Percentiles rank a stretch among this genome's conserved stretches.
phyloP scores from a whole-genome alignment of 495 filamentous ascomycete species.

The Tuber brumale region DNA sequence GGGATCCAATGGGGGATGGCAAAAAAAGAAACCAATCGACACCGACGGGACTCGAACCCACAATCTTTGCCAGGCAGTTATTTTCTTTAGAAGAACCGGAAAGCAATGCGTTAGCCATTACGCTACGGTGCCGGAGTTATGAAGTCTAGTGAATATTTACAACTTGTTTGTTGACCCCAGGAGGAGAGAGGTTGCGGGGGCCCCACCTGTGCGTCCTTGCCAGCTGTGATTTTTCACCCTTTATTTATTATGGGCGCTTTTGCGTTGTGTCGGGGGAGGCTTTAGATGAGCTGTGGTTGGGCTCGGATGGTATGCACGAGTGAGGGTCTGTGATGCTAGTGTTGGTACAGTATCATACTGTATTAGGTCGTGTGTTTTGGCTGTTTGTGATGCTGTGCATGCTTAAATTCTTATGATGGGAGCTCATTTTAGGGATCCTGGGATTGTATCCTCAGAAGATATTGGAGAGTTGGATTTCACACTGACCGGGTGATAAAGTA shows the following conservation, averaged over 20 bases:
- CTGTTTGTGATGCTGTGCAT: background rate
- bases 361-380: background rate
- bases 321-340: background rate
- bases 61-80: conserved; percentile 16
- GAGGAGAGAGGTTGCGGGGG: background rate
- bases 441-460: background rate
- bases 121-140: conserved; percentile 13
- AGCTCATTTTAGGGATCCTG: background rate
- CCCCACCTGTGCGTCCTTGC: background rate
- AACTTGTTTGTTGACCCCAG: background rate
- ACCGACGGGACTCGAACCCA: conserved; percentile 20
- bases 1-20: background rate
- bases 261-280: background rate
- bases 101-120: conserved; percentile 21
- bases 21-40: conserved; percentile 4
- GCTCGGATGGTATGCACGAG: background rate
- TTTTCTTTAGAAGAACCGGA: conserved; percentile 9
- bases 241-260: background rate
- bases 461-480: background rate
- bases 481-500: background rate
- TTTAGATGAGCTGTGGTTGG: background rate
- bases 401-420: background rate
- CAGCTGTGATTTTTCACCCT: no score
- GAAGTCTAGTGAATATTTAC: background rate
- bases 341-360: no score